Evolutionary conservation across 192 early-diverging fungal genomes (phyloP), one percentile per base, ranked within the genome.

Genomic region (Dispira parvispora): DNA sequence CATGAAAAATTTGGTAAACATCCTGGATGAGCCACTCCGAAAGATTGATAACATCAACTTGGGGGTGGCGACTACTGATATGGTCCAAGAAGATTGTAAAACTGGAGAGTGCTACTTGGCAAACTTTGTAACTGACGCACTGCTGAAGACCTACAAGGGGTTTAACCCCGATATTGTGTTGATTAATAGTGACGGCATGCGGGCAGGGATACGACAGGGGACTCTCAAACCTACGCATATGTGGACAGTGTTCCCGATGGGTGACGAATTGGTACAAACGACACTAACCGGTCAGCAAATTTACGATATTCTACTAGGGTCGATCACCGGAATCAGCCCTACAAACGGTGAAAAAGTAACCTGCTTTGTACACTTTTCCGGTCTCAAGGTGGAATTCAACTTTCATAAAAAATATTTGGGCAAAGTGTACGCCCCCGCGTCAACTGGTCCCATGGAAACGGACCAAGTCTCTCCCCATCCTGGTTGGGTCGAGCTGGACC

Each of bases 151-250:
- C 26, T 63, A 66, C 47, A 46, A 55, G 0, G 56, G 3, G 58
- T 9, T 67, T 65, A 38, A 60, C 65, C 13, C 71, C 75, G 25
- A 61, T 10, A 60, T 82, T 25, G 80, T 79, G 3, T 67, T 87
- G 43, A 65, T 82, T 26, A 82, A 85, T 69, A 69, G 79, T 21
- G 88, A 84, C 20, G 71, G 83, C 25, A 70, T 90, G 46, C 79
- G 86, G 27, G 69, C 73, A 10, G 71, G 69, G 0, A 11, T 87
- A 11, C 67, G 73, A 16, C 25, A 43, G 11, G 84, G 84, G 42
- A 64, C 74, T 6, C 53, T 90, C 53, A 79, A 80, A 0, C 66
- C 75, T 21, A 78, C 78, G 58, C 65, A 74, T 52, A 63, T 88
- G 61, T 60, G 83, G 46, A 73, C 70, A 2, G 65, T 79, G 0